Percentiles rank a stretch among this genome's conserved stretches.
These are phyloP conservation scores for Geosmithia putterillii DNA, from an alignment of 2,329 filamentous ascomycete genomes.

Conservation along the genomic window DNA sequence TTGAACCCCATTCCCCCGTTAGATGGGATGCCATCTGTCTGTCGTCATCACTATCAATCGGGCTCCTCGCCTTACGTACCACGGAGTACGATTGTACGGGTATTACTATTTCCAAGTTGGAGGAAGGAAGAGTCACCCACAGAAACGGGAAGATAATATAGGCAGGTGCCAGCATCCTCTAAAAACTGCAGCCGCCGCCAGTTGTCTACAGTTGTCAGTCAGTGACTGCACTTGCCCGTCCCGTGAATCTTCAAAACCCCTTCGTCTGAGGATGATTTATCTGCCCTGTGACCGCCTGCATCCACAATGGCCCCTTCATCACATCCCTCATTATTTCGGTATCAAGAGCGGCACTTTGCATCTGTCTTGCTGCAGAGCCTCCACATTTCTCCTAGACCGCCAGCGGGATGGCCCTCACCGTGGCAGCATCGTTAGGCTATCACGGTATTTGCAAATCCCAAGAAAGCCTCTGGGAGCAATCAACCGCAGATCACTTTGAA, in stretches of 20 bases:
- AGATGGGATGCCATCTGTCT: too few relatives aligned
- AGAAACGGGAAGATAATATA: too few relatives aligned
- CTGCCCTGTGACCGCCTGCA: background rate
- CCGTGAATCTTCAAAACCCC: background rate
- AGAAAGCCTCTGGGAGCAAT: background rate
- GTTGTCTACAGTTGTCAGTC: background rate
- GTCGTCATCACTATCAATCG: too few relatives aligned
- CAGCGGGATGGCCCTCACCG: constrained; percentile 19
- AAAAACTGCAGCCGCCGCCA: too few relatives aligned
- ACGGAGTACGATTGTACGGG: too few relatives aligned
- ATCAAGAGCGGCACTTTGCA: background rate
- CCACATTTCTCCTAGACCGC: constrained; percentile 2
- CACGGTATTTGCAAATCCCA: constrained; percentile 13
- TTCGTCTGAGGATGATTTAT: background rate
- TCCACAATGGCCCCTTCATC: background rate
- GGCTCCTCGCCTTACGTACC: too few relatives aligned
- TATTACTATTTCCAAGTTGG: too few relatives aligned
- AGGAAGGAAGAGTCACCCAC: too few relatives aligned
- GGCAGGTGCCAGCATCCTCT: too few relatives aligned
- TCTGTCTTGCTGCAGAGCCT: background rate
- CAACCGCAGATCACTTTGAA: background rate
- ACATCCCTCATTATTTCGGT: background rate
- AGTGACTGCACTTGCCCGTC: background rate
- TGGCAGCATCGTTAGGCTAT: constrained; percentile 18
- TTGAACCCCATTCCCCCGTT: too few relatives aligned